Conservation (phyloP, 495 filamentous ascomycete genomes). For the Penicillium flavigenum region DNA sequence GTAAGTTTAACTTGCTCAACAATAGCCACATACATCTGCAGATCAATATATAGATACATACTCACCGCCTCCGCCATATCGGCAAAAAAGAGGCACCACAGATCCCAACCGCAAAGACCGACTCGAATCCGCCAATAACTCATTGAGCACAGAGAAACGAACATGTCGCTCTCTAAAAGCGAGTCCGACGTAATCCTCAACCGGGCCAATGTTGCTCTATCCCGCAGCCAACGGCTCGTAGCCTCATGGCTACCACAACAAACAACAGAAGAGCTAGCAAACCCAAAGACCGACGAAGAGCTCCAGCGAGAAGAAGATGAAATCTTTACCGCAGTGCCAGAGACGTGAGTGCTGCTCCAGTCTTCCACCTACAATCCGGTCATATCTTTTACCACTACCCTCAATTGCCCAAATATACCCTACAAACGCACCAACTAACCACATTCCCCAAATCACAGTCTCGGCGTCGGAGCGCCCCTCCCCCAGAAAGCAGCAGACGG, state of each 20-base stretch:
- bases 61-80: slow-evolving; percentile 1
- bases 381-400: background rate
- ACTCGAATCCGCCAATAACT: slow-evolving; percentile 1
- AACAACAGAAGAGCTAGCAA: slow-evolving; percentile 43
- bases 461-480: slow-evolving; percentile 49
- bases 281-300: slow-evolving; percentile 44
- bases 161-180: slow-evolving; percentile 38
- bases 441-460: slow-evolving; percentile 24
- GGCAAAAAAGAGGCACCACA: slow-evolving; percentile 11
- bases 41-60: background rate
- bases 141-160: slow-evolving; percentile 2
- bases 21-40: background rate
- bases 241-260: slow-evolving; percentile 53
- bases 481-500: slow-evolving; percentile 43
- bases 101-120: background rate
- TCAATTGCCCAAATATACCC: background rate
- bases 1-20: background rate
- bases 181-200: slow-evolving; percentile 52
- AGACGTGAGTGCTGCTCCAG: slow-evolving; percentile 40
- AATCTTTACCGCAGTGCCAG: slow-evolving; percentile 52
- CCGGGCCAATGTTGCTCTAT: slow-evolving; percentile 49
- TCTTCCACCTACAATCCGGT: background rate
- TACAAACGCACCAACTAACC: background rate
- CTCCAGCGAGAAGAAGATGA: slow-evolving; percentile 50
- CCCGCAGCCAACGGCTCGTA: slow-evolving; percentile 52